These are phyloP conservation scores for Mortierella sp. DNA, from an alignment of 371 early-diverging fungal genomes.

Conservation along the genomic window DNA sequence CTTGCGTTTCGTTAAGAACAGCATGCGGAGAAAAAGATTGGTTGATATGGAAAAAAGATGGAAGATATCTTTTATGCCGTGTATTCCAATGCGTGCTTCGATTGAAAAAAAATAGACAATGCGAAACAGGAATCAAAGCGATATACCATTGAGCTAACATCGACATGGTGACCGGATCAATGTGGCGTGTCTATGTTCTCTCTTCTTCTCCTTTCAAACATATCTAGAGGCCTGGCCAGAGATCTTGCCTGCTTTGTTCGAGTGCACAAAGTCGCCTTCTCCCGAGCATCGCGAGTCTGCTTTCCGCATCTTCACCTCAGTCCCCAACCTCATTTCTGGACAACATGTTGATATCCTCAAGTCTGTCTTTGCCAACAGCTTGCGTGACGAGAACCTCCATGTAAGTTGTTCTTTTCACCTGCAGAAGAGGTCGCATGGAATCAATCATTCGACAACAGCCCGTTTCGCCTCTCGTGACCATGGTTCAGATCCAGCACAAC, in stretches of 20 bases:
- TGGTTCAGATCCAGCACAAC: neutral
- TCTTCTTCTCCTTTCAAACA: slow-evolving; percentile 2
- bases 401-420: slow-evolving; percentile 21
- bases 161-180: neutral
- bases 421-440: neutral
- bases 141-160: neutral
- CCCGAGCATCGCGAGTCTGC: slow-evolving; percentile 88
- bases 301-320: slow-evolving; percentile 88
- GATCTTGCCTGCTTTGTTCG: slow-evolving; percentile 83
- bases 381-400: slow-evolving; percentile 71
- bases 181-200: neutral
- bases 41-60: neutral
- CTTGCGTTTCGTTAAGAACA: neutral
- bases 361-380: slow-evolving; percentile 77
- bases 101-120: neutral
- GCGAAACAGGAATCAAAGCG: neutral
- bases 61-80: neutral
- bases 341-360: slow-evolving; percentile 79
- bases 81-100: neutral
- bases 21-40: neutral
- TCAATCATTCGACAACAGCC: neutral
- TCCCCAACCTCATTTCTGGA: slow-evolving; percentile 81
- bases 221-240: slow-evolving; percentile 80
- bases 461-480: slow-evolving; percentile 1
- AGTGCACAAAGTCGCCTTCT: slow-evolving; percentile 81